Evolutionary conservation across 2,329 filamentous ascomycete species (phyloP).

Genomic region (Ilyonectria destructans): DNA sequence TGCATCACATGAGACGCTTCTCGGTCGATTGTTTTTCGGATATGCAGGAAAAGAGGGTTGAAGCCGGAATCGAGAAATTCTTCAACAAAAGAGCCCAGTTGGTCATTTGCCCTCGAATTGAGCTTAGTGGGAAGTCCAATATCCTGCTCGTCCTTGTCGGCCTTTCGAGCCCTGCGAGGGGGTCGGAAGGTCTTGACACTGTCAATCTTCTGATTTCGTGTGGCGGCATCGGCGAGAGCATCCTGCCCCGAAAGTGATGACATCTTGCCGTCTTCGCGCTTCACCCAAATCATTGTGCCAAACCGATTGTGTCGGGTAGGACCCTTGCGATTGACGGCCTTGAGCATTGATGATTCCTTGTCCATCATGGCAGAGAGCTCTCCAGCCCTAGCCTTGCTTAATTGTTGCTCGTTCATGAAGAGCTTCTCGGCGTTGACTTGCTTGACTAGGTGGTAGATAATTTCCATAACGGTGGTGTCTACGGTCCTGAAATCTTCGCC

Average conservation of each 20-base stretch:
- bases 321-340: slow-evolving; percentile 82
- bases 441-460: slow-evolving; percentile 93
- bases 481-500: slow-evolving; percentile 93
- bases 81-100: slow-evolving; percentile 87
- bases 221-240: slow-evolving; percentile 81
- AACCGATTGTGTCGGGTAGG: slow-evolving; percentile 94
- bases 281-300: slow-evolving; percentile 97
- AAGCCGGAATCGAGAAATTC: slow-evolving; percentile 97
- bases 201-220: slow-evolving; percentile 90
- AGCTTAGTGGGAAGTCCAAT: slow-evolving; percentile 83
- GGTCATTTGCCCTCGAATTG: slow-evolving; percentile 80
- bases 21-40: slow-evolving; percentile 91
- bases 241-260: slow-evolving; percentile 92
- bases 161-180: slow-evolving; percentile 75
- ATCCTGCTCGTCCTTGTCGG: slow-evolving; percentile 78
- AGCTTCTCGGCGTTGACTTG: slow-evolving; percentile 87
- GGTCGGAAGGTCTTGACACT: slow-evolving; percentile 92
- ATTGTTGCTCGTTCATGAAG: slow-evolving; percentile 85
- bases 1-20: slow-evolving; percentile 87
- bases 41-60: slow-evolving; percentile 89
- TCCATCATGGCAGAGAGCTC: slow-evolving; percentile 83
- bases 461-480: slow-evolving; percentile 91
- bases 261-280: slow-evolving; percentile 87
- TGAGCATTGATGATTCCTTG: slow-evolving; percentile 88
- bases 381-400: slow-evolving; percentile 77